A percentile compares a stretch with the other conserved stretches of the same genome.
Conservation (phyloP, 2,329 filamentous ascomycete genomes). For the Diaporthe velutina region DNA sequence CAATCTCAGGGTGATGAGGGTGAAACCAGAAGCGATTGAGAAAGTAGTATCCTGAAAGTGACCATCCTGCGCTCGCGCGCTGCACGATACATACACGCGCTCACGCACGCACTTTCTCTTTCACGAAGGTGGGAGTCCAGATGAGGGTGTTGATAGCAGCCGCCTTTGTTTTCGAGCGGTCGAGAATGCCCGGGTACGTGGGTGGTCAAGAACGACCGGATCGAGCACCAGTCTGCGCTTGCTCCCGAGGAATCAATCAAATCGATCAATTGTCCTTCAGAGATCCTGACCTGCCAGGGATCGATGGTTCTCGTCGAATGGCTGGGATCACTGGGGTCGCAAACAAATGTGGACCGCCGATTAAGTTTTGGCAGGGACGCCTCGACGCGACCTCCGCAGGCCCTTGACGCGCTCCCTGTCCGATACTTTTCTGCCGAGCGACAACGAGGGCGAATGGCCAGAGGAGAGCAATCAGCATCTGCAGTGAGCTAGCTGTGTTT, state of each 20-base stretch:
- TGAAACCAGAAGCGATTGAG: conserved; percentile 36
- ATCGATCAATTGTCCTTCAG: conserved; percentile 18
- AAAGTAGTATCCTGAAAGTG: conserved; percentile 35
- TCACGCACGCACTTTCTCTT: conserved; percentile 8
- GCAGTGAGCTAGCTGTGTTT: neutral
- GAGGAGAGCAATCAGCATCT: neutral
- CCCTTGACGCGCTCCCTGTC: conserved; percentile 30
- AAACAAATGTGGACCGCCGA: conserved; percentile 32
- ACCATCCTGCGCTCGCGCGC: conserved; percentile 39
- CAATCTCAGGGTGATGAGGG: conserved; percentile 28
- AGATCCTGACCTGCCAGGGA: conserved; percentile 34
- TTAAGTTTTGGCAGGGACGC: conserved; percentile 23
- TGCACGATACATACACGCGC: conserved; percentile 33
- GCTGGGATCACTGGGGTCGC: conserved; percentile 27
- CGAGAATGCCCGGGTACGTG: conserved; percentile 15
- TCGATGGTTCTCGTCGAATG: conserved; percentile 30
- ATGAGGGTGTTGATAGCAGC: conserved; percentile 6
- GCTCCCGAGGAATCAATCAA: conserved; percentile 2
- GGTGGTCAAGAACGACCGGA: conserved; percentile 28
- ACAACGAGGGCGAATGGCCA: conserved; percentile 22
- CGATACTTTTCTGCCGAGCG: conserved; percentile 20
- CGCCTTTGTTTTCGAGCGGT: conserved; percentile 31
- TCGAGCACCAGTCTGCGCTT: conserved; percentile 24
- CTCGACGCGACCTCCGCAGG: conserved; percentile 32
- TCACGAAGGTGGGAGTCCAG: neutral